phyloP scores from a whole-genome alignment of 2,329 filamentous ascomycete genomes.

The Hirsutella minnesotensis region DNA sequence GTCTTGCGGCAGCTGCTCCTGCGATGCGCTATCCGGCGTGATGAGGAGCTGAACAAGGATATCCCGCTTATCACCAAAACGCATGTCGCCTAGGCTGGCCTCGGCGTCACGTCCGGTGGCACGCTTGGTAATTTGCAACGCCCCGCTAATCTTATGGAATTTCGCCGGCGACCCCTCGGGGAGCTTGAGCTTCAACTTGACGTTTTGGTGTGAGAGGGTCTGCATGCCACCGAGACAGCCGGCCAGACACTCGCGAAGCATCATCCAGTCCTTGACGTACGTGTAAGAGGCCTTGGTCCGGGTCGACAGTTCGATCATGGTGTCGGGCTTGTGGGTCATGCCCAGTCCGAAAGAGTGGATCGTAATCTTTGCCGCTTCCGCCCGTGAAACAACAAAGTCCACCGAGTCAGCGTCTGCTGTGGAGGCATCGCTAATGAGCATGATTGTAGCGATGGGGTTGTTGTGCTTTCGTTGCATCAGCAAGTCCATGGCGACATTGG shows the following conservation, averaged over 20 bases:
- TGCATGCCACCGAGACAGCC: constrained; percentile 88
- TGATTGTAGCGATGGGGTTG: constrained; percentile 88
- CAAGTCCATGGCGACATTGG: constrained; percentile 96
- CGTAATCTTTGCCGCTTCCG: constrained; percentile 92
- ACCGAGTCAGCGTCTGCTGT: constrained; percentile 91
- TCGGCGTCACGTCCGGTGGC: constrained; percentile 91
- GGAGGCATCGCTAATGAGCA: constrained; percentile 94
- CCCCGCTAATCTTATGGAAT: constrained; percentile 97
- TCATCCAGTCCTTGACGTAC: constrained; percentile 99
- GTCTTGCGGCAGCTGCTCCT: constrained; percentile 82
- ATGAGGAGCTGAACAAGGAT: constrained; percentile 92
- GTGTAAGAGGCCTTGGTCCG: constrained; percentile 94
- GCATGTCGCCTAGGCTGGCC: constrained; percentile 78
- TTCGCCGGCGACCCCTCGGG: constrained; percentile 95
- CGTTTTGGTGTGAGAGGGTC: constrained; percentile 94
- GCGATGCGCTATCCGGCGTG: constrained; percentile 67
- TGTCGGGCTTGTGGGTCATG: constrained; percentile 95
- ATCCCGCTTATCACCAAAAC: constrained; percentile 90
- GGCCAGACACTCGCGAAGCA: constrained; percentile 90
- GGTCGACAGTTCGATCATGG: constrained; percentile 94
- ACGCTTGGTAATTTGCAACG: constrained; percentile 89
- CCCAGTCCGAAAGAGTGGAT: constrained; percentile 96
- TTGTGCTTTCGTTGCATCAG: constrained; percentile 95
- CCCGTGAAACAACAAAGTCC: constrained; percentile 92
- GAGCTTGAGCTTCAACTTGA: constrained; percentile 84